These are phyloP conservation scores for Gnetum montanum DNA, from an alignment of 75 land plant genomes.

Conservation along the genomic window DNA sequence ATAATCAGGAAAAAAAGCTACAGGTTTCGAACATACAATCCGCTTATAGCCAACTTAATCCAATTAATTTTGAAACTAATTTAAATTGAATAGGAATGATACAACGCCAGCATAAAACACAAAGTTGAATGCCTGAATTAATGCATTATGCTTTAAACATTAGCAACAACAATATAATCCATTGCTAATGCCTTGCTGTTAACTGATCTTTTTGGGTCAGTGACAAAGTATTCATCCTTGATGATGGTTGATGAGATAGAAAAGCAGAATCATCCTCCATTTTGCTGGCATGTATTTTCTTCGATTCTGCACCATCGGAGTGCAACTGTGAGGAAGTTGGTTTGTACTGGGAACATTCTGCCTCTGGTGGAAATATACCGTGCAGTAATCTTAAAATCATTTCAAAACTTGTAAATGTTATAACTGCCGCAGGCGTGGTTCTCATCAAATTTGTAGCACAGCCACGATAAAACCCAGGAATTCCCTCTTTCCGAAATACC, in stretches of 20 bases:
- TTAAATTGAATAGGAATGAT: too few species aligned
- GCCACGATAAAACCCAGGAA: conserved; percentile 82
- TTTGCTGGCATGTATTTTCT: neutral
- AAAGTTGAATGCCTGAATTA: too few species aligned
- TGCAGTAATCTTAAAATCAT: conserved; percentile 53
- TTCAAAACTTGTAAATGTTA: conserved; percentile 91
- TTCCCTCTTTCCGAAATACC: conserved; percentile 56
- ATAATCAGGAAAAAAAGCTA: too few species aligned
- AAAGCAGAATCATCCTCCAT: conserved; percentile 11
- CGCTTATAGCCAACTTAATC: too few species aligned
- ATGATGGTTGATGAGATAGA: conserved; percentile 3
- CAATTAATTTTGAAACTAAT: too few species aligned
- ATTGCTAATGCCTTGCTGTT: conserved; percentile 14
- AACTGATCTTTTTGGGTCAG: conserved; percentile 12
- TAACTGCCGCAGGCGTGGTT: conserved; percentile 89
- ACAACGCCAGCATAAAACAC: too few species aligned
- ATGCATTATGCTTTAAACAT: too few species aligned
- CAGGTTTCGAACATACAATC: too few species aligned
- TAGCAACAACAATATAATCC: too few species aligned
- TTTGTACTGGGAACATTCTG: too few species aligned
- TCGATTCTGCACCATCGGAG: neutral
- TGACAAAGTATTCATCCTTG: conserved; percentile 15
- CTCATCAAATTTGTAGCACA: conserved; percentile 87
- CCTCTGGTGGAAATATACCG: conserved; percentile 25
- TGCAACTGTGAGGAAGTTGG: conserved; percentile 10